Evolutionary conservation across 2,329 filamentous ascomycete genomes (phyloP), one percentile per base, ranked within the genome.

Genomic region (Blastomyces percursus): DNA sequence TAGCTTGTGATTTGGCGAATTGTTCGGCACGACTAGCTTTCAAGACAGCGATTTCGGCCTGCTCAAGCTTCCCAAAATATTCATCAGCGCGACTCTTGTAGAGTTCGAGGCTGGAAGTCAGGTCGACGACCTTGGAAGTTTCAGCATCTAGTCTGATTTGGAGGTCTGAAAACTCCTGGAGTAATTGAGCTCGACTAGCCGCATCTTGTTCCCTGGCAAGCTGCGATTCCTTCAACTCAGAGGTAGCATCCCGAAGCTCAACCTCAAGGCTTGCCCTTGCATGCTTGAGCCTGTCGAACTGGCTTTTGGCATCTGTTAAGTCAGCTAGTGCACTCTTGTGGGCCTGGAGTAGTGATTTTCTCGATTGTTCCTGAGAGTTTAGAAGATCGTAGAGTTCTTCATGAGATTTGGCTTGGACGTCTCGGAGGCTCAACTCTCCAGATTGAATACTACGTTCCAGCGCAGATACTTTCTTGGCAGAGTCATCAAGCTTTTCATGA

Each of bases 31-130:
- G 85, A 64, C 84, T 88, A 19, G 93, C 93, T 74, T 96, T 96
- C 66, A 99, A 83, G 21, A 97, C 92, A 0, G 92, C 87, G 67
- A 97, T 95, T 74, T 99, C 93, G 19, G 94, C 94, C 72, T 97
- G 93, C 75, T 99, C 93, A 24, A 99, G 84, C 76, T 96, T 96
- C 79, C 86, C 89, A 77, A 96, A 99, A 76, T 99, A 97, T 73
- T 97, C 93, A 71, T 97, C 91, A 3, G 93, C 89, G 52, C 93
- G 86, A 66, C 85, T 86, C 82, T 96, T 96, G 81, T 97, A 99
- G 65, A 96, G 78, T 64, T 86, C 87, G 51, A 97, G 82, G 73
- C 89, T 96, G 2, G 91, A 88, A 8, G 85, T 86, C 54, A 96
- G 86, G 73, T 99, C 93, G 35, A 87, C 84, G 35, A 93, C 81